Evolutionary conservation across 2,329 filamentous ascomycete genomes (phyloP).

Genomic region (Teratosphaeriaceae sp.): DNA sequence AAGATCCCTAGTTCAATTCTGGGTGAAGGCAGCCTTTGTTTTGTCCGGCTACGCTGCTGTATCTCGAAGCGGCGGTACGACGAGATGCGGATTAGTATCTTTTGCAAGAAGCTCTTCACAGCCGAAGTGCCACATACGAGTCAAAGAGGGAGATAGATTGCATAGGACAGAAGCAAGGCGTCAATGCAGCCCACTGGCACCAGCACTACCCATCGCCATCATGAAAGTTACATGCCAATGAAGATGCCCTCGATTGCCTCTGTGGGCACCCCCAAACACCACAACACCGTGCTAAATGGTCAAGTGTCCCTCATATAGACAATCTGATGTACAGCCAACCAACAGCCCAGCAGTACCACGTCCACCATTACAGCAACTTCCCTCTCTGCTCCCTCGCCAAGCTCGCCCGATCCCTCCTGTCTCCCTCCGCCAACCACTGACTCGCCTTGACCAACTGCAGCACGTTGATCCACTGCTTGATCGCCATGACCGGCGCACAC

Average conservation of each 20-base stretch:
- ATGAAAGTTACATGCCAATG: too few species aligned
- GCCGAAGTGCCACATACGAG: too few species aligned
- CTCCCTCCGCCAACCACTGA: constrained; percentile 88
- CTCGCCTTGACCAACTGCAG: constrained; percentile 92
- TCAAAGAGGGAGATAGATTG: too few species aligned
- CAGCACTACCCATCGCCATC: too few species aligned
- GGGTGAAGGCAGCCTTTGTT: constrained; percentile 6
- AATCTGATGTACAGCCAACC: not conserved
- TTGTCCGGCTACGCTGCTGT: too few species aligned
- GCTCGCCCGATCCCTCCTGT: constrained; percentile 38
- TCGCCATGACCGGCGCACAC: constrained; percentile 78
- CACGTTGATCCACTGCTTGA: constrained; percentile 91
- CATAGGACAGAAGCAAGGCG: too few species aligned
- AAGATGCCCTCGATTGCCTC: too few species aligned
- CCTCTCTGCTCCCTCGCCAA: constrained; percentile 3
- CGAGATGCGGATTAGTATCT: too few species aligned
- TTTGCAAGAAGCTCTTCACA: too few species aligned
- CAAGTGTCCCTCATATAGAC: not conserved
- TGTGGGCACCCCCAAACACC: too few species aligned
- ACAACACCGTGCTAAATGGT: constrained; percentile 1
- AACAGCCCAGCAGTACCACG: not conserved
- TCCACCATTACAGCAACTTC: not conserved
- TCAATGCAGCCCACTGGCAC: too few species aligned
- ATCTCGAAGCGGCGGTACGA: too few species aligned
- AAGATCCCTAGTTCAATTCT: constrained; percentile 14